Conservation (phyloP, 2,329 filamentous ascomycete species). For the Cytospora chrysosperma region DNA sequence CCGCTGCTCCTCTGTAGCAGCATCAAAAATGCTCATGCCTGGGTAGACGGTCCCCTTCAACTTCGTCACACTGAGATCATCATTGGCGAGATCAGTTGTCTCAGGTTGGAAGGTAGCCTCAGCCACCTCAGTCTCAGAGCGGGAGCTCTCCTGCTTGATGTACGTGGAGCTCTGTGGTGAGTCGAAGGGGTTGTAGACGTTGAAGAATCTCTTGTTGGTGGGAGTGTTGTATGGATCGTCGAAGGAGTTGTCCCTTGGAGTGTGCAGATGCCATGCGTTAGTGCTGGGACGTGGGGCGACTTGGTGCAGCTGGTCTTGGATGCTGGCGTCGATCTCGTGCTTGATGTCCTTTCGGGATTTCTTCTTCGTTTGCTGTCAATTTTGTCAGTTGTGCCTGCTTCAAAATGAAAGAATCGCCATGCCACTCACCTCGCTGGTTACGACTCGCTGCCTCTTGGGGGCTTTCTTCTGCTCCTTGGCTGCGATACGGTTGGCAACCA, state of each 20-base stretch:
- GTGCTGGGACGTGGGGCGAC: background rate
- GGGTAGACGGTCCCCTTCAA: conserved; percentile 74
- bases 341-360: conserved; percentile 10
- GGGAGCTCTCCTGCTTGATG: conserved; percentile 26
- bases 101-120: conserved; percentile 10
- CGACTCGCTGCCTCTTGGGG: conserved; percentile 9
- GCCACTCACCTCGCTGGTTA: conserved; percentile 1
- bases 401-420: background rate
- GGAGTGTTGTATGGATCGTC: conserved; percentile 7
- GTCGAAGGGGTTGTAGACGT: conserved; percentile 6
- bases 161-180: conserved; percentile 8
- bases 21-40: conserved; percentile 80
- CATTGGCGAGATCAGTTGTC: conserved; percentile 27
- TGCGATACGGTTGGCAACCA: conserved; percentile 76
- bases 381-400: background rate
- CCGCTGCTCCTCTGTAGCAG: conserved; percentile 70
- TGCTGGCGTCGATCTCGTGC: background rate
- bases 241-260: background rate
- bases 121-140: conserved; percentile 31
- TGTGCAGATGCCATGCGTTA: conserved; percentile 12
- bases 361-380: conserved; percentile 1
- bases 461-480: conserved; percentile 66
- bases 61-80: conserved; percentile 37
- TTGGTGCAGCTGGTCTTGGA: background rate
- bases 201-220: background rate